Evolutionary conservation across 1,284 basidiomycete genomes (phyloP).

Genomic region (Ustilago vetiveriae): DNA sequence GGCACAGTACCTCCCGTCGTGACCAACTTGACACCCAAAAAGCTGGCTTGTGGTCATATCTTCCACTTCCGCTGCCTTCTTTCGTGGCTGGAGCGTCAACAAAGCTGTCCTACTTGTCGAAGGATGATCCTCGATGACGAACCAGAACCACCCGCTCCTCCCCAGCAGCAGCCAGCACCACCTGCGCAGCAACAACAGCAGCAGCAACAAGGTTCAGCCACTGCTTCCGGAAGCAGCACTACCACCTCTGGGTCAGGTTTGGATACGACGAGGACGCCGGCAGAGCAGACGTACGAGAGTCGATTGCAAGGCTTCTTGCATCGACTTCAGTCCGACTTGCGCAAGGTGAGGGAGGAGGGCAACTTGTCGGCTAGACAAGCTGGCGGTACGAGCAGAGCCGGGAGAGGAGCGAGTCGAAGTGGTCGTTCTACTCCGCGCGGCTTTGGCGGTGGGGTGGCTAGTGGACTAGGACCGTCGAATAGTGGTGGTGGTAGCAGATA

Average conservation of each 20-base stretch:
- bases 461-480: not conserved
- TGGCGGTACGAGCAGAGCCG: constrained; percentile 1
- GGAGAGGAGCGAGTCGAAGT: constrained; percentile 8
- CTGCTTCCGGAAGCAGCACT: not conserved
- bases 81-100: constrained; percentile 96
- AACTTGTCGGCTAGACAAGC: constrained; percentile 26
- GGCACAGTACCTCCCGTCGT: not conserved
- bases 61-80: constrained; percentile 98
- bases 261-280: constrained; percentile 14
- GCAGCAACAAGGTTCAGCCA: not conserved
- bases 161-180: constrained; percentile 7
- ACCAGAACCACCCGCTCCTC: constrained; percentile 32
- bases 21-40: constrained; percentile 90
- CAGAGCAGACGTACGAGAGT: constrained; percentile 18
- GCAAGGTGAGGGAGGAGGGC: constrained; percentile 46
- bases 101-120: constrained; percentile 92
- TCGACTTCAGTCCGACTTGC: constrained; percentile 42
- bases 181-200: not conserved
- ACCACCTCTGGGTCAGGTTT: no score
- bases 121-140: constrained; percentile 79
- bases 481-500: not conserved
- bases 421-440: constrained; percentile 19
- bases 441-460: not conserved
- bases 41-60: constrained; percentile 92
- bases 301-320: constrained; percentile 41